These are phyloP conservation scores for Penicillium vulpinum DNA, from an alignment of 2,329 filamentous ascomycete species.

Conservation along the genomic window DNA sequence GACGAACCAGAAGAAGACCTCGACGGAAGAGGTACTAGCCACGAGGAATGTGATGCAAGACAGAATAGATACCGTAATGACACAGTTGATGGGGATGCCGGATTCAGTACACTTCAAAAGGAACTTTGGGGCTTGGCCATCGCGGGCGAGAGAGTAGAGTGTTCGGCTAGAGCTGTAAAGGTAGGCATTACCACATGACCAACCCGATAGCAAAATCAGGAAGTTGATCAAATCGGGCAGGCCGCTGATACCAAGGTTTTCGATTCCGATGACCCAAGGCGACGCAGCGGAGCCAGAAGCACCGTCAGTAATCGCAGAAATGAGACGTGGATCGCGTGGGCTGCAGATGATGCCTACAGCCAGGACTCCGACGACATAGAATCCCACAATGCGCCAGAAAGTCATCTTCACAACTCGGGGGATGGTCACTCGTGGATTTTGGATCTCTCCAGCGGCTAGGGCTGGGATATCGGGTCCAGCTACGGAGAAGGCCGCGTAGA, in stretches of 20 bases:
- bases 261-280: conserved; percentile 72
- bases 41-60: conserved; percentile 71
- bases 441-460: conserved; percentile 63
- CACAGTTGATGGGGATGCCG: conserved; percentile 71
- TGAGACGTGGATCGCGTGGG: conserved; percentile 62
- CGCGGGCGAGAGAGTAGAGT: conserved; percentile 50
- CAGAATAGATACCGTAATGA: conserved; percentile 63
- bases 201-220: conserved; percentile 70
- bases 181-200: conserved; percentile 68
- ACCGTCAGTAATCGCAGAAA: conserved; percentile 57
- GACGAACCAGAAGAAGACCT: conserved; percentile 71
- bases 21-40: conserved; percentile 61
- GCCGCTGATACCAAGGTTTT: conserved; percentile 63
- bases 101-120: conserved; percentile 59
- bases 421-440: conserved; percentile 68
- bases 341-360: conserved; percentile 68
- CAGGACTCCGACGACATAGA: conserved; percentile 73
- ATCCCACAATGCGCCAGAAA: conserved; percentile 73
- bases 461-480: conserved; percentile 63
- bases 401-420: conserved; percentile 72
- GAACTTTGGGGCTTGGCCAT: conserved; percentile 55
- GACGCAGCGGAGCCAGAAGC: conserved; percentile 66
- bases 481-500: conserved; percentile 66
- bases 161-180: conserved; percentile 56
- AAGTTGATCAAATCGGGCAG: conserved; percentile 73